Evolutionary conservation across 1,284 basidiomycete species (phyloP), one percentile per base, ranked within the genome.

Genomic region (Rhodotorula sp.): DNA sequence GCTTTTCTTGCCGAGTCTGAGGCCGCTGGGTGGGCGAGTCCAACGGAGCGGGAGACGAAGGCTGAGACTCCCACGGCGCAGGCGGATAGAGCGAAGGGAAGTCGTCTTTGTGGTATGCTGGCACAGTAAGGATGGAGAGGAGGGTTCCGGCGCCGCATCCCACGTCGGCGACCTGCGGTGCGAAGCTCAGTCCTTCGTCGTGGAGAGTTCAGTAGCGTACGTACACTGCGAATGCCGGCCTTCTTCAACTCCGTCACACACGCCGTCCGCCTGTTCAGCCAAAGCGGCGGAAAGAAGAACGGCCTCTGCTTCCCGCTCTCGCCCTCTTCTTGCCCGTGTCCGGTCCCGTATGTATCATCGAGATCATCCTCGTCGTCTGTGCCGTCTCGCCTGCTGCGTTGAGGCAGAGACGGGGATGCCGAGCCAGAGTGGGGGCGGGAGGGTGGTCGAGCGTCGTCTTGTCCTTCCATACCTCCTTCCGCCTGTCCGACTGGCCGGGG

Each of bases 141-240:
- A 92, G 83, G 56, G 86, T 82, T 32, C 90, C 90, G 80, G 89
- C 86, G 49, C 90, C 90, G 74, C 90, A 92, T 8, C 90, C 90
- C 32, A 91, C 82, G 75, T 92, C 90, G 55, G 91, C 81, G 19
- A 91, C 83, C 90, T 90, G 66, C 27, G n/a, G 17, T 24, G 32
- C 24, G 13, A 22, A 27, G n/a, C 34, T 56, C n/a, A 56, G 34
- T 15, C 11, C 17, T 5, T 20, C n/a, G 34, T 20, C 17, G 20
- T 11, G 15, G 55, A 62, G 39, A 24, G 29, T 5, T 15, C 36
- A n/a, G 20, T 19, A 47, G 24, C 9, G 19, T 36, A 80, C 84
- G 73, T 74, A 89, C 90, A 76, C 84, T 82, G 19, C 82, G 82
- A 54, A 90, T 83, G 27, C 80, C 80, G 73, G 90, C 86, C 44